Base-by-base conservation (phyloP, 257 asterid species). In the Solanum pinnatisectum region DNA sequence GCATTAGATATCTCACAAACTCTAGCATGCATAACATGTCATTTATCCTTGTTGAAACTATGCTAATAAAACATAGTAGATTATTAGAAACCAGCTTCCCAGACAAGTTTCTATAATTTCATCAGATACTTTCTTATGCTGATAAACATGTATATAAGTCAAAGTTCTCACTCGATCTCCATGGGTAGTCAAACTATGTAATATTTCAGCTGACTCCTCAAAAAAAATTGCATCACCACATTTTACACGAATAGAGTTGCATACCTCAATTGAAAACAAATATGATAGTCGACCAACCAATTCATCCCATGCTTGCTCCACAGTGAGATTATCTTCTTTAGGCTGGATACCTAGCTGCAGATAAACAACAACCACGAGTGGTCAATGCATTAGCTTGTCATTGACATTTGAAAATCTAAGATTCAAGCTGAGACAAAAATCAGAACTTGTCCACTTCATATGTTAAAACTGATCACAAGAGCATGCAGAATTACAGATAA, bases 251-350 rank as follows among this genome's bases (percentile, higher is more conserved):
- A 20, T 16, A 10, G 30, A 5, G 70, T 36, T 63, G 73, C 87
- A 91, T 91, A 97, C 99, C 98, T 97, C 98, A 89, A 90, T 90
- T 86, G 98, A 90, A 91, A 97, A 96, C 23, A 94, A 89, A 87
- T 88, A 91, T 74, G 95, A 90, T 65, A 97, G 89, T 88, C 98
- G 98, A 86, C 68, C 88, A 30, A 92, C 90, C 93, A 97, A 91
- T 84, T 94, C 94, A 86, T 92, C 91, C 98, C 95, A 92, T 65
- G 98, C 98, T 92, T 97, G 96, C 91, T 94, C 89, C 46, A 86
- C 88, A 36, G 95, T 91, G 89, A 95, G 97, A 88, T 89, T 91
- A 89, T 90, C 91, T 92, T 94, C 98, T 82, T 87, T 92, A 89
- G 74, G 94, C 74, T 84, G 90, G 88, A 97, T 94, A 83, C 96